phyloP scores from a whole-genome alignment of 2,329 filamentous ascomycete species.

The Aureobasidium mangrovei region DNA sequence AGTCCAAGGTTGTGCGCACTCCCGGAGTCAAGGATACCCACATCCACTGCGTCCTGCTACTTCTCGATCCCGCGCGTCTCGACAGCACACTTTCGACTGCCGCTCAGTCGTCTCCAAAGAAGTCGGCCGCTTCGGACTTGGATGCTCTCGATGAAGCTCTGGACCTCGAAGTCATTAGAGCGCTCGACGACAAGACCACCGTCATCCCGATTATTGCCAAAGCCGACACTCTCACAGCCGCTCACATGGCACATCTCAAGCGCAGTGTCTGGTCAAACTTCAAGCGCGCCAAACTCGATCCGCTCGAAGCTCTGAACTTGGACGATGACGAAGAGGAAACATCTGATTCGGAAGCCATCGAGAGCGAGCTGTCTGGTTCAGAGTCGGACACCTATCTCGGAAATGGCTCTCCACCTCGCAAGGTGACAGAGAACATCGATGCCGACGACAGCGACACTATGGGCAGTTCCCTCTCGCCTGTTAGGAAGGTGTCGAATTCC shows the following conservation, averaged over 20 bases:
- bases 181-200: conserved; percentile 84
- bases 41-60: conserved; percentile 88
- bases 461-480: conserved; percentile 32
- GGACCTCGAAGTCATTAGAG: conserved; percentile 81
- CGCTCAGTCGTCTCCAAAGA: background rate
- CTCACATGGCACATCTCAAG: conserved; percentile 89
- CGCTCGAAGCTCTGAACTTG: conserved; percentile 74
- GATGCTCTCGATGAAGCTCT: conserved; percentile 73
- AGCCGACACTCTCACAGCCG: conserved; percentile 90
- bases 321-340: conserved; percentile 59
- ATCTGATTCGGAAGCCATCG: conserved; percentile 38
- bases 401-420: conserved; percentile 30
- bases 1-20: conserved; percentile 93
- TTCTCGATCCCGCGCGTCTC: conserved; percentile 79
- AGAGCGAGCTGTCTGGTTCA: conserved; percentile 41
- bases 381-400: conserved; percentile 27
- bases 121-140: conserved; percentile 36
- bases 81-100: conserved; percentile 63
- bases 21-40: conserved; percentile 92
- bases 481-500: conserved; percentile 20
- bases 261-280: conserved; percentile 82
- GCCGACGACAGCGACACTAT: conserved; percentile 23
- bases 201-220: conserved; percentile 95
- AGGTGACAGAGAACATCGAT: conserved; percentile 16
- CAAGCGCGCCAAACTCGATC: conserved; percentile 77